Conservation (phyloP, 2,329 filamentous ascomycete species). For the Colletotrichum sp. region DNA sequence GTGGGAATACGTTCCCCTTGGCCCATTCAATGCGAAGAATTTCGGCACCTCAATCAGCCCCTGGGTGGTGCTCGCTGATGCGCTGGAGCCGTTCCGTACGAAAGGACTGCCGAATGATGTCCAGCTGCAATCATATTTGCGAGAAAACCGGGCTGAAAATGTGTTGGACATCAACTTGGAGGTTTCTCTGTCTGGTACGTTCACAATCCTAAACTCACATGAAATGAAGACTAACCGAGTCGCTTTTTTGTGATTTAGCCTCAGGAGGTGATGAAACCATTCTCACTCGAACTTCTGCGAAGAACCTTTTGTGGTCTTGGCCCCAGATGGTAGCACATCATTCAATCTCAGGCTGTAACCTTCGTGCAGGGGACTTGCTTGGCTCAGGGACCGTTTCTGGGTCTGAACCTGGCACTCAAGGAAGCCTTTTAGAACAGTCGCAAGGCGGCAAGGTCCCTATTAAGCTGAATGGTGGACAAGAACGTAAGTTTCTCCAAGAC, state of each 20-base stretch:
- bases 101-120: slow-evolving; percentile 33
- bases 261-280: slow-evolving; percentile 36
- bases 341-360: slow-evolving; percentile 76
- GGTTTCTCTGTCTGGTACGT: slow-evolving; percentile 40
- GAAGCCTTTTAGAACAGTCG: slow-evolving; percentile 75
- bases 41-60: slow-evolving; percentile 65
- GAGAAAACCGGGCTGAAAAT: slow-evolving; percentile 52
- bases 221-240: background rate
- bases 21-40: slow-evolving; percentile 67
- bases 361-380: slow-evolving; percentile 75
- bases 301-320: slow-evolving; percentile 77
- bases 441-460: slow-evolving; percentile 70
- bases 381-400: slow-evolving; percentile 80
- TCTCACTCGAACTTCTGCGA: slow-evolving; percentile 38
- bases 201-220: fast-evolving
- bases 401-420: slow-evolving; percentile 64
- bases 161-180: slow-evolving; percentile 42
- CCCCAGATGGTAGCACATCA: slow-evolving; percentile 86
- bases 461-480: slow-evolving; percentile 66
- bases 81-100: slow-evolving; percentile 41
- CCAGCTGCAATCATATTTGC: slow-evolving; percentile 48
- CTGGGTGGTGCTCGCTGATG: slow-evolving; percentile 67
- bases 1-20: slow-evolving; percentile 65
- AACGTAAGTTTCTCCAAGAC: slow-evolving; percentile 75
- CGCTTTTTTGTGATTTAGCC: background rate